Conservation (phyloP, 2,329 filamentous ascomycete genomes). For the Talaromyces sp. region DNA sequence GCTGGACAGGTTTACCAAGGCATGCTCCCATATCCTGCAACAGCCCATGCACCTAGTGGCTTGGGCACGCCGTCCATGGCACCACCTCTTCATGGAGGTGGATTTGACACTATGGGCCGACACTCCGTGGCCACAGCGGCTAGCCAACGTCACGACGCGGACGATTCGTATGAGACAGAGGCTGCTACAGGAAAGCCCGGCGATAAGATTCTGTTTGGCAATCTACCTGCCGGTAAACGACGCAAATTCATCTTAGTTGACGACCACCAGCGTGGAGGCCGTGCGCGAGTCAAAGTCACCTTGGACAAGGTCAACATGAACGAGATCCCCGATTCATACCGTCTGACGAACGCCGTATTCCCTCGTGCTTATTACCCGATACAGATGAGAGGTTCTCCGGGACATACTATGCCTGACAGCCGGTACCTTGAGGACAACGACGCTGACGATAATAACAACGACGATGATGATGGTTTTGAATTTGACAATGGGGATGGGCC, state of each 20-base stretch:
- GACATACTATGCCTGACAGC: slow-evolving; percentile 65
- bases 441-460: slow-evolving; percentile 59
- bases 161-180: slow-evolving; percentile 24
- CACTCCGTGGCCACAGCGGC: slow-evolving; percentile 34
- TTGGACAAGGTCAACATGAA: slow-evolving; percentile 92
- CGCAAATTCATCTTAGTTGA: slow-evolving; percentile 97
- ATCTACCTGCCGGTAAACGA: slow-evolving; percentile 83
- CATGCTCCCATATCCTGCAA: slow-evolving; percentile 63
- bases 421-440: slow-evolving; percentile 57
- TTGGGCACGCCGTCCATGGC: slow-evolving; percentile 59
- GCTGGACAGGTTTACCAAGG: slow-evolving; percentile 70
- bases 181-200: slow-evolving; percentile 30
- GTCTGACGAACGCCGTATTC: slow-evolving; percentile 83
- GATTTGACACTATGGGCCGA: slow-evolving; percentile 44
- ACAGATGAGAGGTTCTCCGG: slow-evolving; percentile 84
- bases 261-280: slow-evolving; percentile 73
- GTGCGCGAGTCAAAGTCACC: slow-evolving; percentile 84
- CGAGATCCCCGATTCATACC: slow-evolving; percentile 93
- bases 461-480: slow-evolving; percentile 25
- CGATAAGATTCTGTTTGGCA: slow-evolving; percentile 73
- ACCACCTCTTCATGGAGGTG: slow-evolving; percentile 58
- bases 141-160: slow-evolving; percentile 19
- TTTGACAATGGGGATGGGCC: slow-evolving; percentile 28
- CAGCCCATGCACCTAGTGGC: slow-evolving; percentile 50
- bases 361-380: slow-evolving; percentile 88